phyloP scores from a whole-genome alignment of 2,329 filamentous ascomycete genomes.

The Ceratocystis alfenasii region DNA sequence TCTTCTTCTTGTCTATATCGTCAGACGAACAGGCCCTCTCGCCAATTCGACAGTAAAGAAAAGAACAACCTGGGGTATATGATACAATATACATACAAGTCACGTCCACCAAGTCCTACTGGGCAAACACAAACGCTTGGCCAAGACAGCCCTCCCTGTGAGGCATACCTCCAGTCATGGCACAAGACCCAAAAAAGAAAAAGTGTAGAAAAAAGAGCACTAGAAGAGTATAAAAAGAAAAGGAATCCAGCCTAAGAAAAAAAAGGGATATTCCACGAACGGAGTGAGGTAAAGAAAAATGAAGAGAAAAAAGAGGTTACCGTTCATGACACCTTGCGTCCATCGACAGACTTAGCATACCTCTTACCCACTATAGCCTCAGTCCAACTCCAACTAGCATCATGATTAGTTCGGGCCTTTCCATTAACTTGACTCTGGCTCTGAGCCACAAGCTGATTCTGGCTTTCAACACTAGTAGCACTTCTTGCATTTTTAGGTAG shows the following conservation, averaged over 20 bases:
- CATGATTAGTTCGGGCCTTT: slow-evolving; percentile 14
- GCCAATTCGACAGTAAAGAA: slow-evolving; percentile 12
- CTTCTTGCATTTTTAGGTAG: neutral
- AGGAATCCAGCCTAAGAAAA: neutral
- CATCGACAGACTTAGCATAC: slow-evolving; percentile 16
- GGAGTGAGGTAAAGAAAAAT: neutral
- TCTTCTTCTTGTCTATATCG: no score
- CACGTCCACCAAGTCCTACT: neutral
- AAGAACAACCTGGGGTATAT: slow-evolving; percentile 16
- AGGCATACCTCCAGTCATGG: no score
- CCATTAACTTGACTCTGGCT: neutral
- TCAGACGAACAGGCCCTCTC: neutral
- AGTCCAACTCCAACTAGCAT: slow-evolving; percentile 39
- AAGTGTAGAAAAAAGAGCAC: neutral
- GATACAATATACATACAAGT: neutral
- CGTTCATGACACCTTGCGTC: neutral
- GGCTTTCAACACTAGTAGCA: no score
- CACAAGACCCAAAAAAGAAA: neutral
- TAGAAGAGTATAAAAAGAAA: neutral
- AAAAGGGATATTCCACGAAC: neutral
- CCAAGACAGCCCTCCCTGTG: no score
- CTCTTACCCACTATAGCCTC: slow-evolving; percentile 42
- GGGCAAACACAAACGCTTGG: no score
- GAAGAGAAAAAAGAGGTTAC: neutral
- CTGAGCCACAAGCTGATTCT: neutral